Conservation (phyloP, 148 eudicot species). For the Dianthus caryophyllus region DNA sequence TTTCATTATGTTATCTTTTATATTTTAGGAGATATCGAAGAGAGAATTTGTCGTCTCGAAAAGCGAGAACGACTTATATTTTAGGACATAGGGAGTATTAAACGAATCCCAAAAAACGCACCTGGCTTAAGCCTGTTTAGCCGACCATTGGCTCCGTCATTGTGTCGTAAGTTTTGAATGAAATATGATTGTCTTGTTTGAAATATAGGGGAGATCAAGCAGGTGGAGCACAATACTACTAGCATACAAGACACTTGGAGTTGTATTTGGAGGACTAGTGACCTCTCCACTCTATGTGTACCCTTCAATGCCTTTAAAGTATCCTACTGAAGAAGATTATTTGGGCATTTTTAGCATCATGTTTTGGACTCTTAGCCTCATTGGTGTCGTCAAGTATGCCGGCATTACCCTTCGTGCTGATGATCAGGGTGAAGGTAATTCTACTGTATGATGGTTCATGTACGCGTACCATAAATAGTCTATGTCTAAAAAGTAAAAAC, state of each 20-base stretch:
- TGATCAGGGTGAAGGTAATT: slow-evolving; percentile 74
- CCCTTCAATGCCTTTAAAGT: slow-evolving; percentile 57
- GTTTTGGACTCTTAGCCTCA: slow-evolving; percentile 68
- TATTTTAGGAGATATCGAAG: too few relatives aligned
- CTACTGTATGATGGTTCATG: too few relatives aligned
- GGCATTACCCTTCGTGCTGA: slow-evolving; percentile 53
- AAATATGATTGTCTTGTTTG: background rate
- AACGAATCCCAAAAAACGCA: too few relatives aligned
- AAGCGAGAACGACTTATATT: too few relatives aligned
- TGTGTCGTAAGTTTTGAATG: too few relatives aligned
- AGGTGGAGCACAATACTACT: slow-evolving; percentile 36
- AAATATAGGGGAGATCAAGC: slow-evolving; percentile 16
- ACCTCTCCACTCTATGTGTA: slow-evolving; percentile 66
- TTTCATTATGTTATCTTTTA: too few relatives aligned
- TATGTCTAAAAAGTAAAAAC: too few relatives aligned
- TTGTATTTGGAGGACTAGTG: slow-evolving; percentile 62
- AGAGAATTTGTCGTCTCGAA: too few relatives aligned
- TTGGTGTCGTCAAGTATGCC: slow-evolving; percentile 63
- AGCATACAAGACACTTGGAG: slow-evolving; percentile 59
- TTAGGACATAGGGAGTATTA: too few relatives aligned
- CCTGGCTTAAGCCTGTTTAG: too few relatives aligned
- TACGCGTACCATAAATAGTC: too few relatives aligned
- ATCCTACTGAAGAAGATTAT: slow-evolving; percentile 59
- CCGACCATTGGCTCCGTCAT: too few relatives aligned
- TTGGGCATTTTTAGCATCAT: slow-evolving; percentile 61